Base-by-base conservation (phyloP, 2,329 filamentous ascomycete species). In the Colletotrichum siamense region DNA sequence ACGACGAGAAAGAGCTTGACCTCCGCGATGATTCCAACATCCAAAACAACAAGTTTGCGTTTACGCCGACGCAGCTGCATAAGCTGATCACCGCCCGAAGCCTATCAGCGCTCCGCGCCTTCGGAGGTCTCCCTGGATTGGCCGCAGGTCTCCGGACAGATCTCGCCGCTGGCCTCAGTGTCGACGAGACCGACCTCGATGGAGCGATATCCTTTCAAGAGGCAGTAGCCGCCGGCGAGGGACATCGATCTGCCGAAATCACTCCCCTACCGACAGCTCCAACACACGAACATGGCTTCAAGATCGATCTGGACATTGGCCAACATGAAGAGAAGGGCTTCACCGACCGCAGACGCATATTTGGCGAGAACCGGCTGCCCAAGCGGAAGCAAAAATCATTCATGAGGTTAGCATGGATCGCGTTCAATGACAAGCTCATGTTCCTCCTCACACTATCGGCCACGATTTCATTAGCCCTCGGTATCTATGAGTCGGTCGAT, bases 371-470 rank as follows among this genome's bases (percentile, higher is more conserved):
- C 79, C 86, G 87, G 34, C 85, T 95, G n/a, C 93, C 93, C 0
- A 92, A 91, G 78, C 91, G 91, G 80, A 94, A 94, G 80, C 87
- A 92, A 28, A 95, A 95, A 82, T 92, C 88, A 52, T 92, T 96
- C 68, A 87, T 94, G 76, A 88, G 93, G 80, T 85, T 96, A 18
- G 92, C 92, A 77, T 96, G 94, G 94, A 94, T 95, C 80, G 94
- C 94, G 2, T 95, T 95, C 85, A 95, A 96, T 81, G 94, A 96
- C 84, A 96, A 96, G 80, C 92, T 96, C 13, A 86, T 95, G 69
- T 94, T 95, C 71, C 85, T 95, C 6, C 87, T 95, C 75, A 94
- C 93, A 1, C 88, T 92, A 24, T 94, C 94, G 9, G 94, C 94
- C 2, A 87, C 91, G n/a, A 92, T 96, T 44, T 95, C 94, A 3